Percentiles rank a stretch among this genome's conserved stretches.
Evolutionary conservation across 2,329 filamentous ascomycete species (phyloP).

Genomic region (Ceratocystis cubensis): DNA sequence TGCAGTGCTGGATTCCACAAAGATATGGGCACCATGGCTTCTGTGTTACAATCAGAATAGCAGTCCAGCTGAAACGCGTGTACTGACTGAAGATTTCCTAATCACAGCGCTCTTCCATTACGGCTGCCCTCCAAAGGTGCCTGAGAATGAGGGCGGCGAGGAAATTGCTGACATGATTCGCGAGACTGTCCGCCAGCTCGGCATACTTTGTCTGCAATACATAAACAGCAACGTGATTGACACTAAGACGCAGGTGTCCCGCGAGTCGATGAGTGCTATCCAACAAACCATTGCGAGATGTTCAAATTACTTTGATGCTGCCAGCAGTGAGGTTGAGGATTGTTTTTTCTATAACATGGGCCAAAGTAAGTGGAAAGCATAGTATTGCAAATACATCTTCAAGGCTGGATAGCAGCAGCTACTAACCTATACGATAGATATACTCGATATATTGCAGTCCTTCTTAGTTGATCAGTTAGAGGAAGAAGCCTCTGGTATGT

Average conservation of each 20-base stretch:
- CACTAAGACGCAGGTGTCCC: constrained; percentile 32
- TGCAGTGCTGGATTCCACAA: constrained; percentile 24
- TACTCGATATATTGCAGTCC: constrained; percentile 38
- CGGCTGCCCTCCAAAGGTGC: constrained; percentile 26
- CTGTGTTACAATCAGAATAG: constrained; percentile 31
- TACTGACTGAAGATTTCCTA: constrained; percentile 35
- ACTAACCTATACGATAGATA: constrained; percentile 25
- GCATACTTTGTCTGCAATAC: constrained; percentile 35
- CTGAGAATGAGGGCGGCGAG: constrained; percentile 27
- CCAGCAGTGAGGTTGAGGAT: constrained; percentile 27
- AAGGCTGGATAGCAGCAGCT: not conserved
- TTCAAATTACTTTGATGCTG: constrained; percentile 30
- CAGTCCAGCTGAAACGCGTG: constrained; percentile 28
- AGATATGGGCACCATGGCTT: constrained; percentile 41
- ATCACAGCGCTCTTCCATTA: constrained; percentile 33
- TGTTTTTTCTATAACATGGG: constrained; percentile 29
- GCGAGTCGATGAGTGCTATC: constrained; percentile 33
- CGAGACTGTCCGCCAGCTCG: constrained; percentile 32
- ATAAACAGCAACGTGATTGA: constrained; percentile 37
- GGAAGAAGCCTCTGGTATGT: constrained; percentile 48
- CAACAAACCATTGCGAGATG: constrained; percentile 35
- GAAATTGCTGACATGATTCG: constrained; percentile 27
- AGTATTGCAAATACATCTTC: no score
- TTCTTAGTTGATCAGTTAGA: constrained; percentile 47
- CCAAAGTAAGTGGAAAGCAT: constrained; percentile 29